phyloP scores from a whole-genome alignment of 2,329 filamentous ascomycete genomes.

The Dichotomopilus funicola region DNA sequence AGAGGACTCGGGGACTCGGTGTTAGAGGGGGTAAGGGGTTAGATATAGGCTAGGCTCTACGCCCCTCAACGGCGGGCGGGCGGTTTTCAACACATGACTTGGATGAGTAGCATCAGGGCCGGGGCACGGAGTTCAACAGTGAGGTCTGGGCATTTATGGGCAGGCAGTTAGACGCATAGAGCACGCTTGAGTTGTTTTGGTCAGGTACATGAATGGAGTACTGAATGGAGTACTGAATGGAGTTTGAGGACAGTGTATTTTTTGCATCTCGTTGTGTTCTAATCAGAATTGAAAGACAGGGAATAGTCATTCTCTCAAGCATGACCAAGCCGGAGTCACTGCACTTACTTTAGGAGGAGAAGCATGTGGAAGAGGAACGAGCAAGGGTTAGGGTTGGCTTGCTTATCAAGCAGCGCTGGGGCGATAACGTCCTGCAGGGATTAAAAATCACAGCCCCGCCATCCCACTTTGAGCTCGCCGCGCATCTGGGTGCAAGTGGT shows the following conservation, averaged over 20 bases:
- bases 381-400: constrained; percentile 10
- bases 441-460: constrained; percentile 14
- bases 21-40: too few relatives aligned
- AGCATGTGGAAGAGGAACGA: background rate
- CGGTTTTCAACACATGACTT: constrained; percentile 4
- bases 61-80: too few relatives aligned
- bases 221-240: too few relatives aligned
- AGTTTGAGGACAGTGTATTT: background rate
- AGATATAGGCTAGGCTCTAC: too few relatives aligned
- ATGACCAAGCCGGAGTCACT: too few relatives aligned
- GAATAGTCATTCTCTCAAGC: too few relatives aligned
- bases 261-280: background rate
- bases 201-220: too few relatives aligned
- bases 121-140: constrained; percentile 5
- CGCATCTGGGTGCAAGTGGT: too few relatives aligned
- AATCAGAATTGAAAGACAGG: too few relatives aligned
- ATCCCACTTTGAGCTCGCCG: background rate
- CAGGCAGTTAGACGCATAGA: background rate
- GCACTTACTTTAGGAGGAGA: background rate
- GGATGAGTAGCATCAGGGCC: background rate
- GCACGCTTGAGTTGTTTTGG: background rate
- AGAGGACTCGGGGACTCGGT: too few relatives aligned
- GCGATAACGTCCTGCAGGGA: background rate
- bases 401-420: constrained; percentile 14
- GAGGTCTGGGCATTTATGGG: background rate